A percentile compares a stretch with the other conserved stretches of the same genome.
Evolutionary conservation across 2,329 filamentous ascomycete species (phyloP).

Genomic region (Pyricularia sp.): DNA sequence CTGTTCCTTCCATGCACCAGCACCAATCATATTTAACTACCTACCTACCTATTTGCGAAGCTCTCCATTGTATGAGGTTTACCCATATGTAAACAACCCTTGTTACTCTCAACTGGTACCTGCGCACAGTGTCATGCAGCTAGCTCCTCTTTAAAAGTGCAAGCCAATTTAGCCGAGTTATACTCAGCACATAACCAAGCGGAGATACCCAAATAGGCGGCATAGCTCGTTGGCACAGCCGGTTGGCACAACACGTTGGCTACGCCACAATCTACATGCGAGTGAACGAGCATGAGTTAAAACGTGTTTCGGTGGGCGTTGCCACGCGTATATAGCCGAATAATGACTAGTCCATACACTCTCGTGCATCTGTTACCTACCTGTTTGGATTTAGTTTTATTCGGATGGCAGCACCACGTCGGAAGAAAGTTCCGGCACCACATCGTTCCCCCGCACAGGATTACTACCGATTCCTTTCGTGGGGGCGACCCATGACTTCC

Average conservation of each 20-base stretch:
- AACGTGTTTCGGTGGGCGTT: not conserved
- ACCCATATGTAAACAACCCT: no score
- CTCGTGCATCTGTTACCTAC: not conserved
- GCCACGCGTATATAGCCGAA: not conserved
- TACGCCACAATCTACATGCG: not conserved
- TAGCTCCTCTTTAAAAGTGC: not conserved
- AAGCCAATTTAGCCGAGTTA: not conserved
- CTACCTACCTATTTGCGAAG: no score
- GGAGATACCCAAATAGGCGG: not conserved
- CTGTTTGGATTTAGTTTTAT: not conserved
- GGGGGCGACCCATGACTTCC: not conserved
- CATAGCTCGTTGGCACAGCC: not conserved
- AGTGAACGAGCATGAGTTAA: not conserved
- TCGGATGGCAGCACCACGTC: not conserved
- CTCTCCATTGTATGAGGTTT: no score
- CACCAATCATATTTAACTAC: no score
- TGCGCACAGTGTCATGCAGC: not conserved
- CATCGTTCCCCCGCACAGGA: not conserved
- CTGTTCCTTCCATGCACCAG: no score
- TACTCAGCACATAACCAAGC: not conserved
- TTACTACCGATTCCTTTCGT: not conserved
- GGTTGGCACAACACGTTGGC: not conserved
- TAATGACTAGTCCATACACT: not conserved
- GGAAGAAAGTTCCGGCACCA: not conserved
- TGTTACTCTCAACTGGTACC: no score